Conservation (phyloP, 345 rosid species). For the Rubroshorea leprosula region DNA sequence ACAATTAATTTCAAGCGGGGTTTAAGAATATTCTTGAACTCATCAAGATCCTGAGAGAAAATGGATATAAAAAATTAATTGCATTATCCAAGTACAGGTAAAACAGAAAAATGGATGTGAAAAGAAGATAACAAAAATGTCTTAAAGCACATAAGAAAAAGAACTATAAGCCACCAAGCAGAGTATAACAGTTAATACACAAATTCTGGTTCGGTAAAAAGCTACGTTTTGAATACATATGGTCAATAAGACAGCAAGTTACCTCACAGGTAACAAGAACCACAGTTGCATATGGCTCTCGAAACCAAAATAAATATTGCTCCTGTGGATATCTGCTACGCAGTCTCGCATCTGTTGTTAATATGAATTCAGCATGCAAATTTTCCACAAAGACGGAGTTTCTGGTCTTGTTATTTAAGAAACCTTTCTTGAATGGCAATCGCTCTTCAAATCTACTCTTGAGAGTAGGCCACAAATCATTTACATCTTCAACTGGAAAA, state of each 20-base stretch:
- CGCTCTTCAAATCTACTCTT: slow-evolving; percentile 64
- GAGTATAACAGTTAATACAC: no score
- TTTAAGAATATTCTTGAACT: slow-evolving; percentile 87
- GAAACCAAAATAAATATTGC: slow-evolving; percentile 76
- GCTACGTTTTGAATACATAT: not conserved
- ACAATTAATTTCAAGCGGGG: slow-evolving; percentile 86
- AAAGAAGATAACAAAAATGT: slow-evolving; percentile 11
- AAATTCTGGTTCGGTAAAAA: no score
- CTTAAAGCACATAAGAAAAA: slow-evolving; percentile 4
- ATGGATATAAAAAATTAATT: not conserved
- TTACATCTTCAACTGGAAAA: slow-evolving; percentile 84
- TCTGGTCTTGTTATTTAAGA: slow-evolving; percentile 81
- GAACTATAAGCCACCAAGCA: no score
- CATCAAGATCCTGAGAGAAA: slow-evolving; percentile 79
- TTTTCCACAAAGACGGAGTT: slow-evolving; percentile 76
- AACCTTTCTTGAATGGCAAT: slow-evolving; percentile 64
- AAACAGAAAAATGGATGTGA: not conserved
- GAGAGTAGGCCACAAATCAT: slow-evolving; percentile 85
- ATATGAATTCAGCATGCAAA: slow-evolving; percentile 70
- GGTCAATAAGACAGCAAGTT: slow-evolving; percentile 8
- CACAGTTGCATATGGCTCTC: slow-evolving; percentile 88
- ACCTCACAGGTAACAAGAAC: slow-evolving; percentile 98
- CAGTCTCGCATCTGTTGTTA: slow-evolving; percentile 86
- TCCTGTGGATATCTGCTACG: slow-evolving; percentile 93
- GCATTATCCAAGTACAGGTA: not conserved